These are phyloP conservation scores for Stenocarpella maydis DNA, from an alignment of 2,329 filamentous ascomycete species.

Conservation along the genomic window DNA sequence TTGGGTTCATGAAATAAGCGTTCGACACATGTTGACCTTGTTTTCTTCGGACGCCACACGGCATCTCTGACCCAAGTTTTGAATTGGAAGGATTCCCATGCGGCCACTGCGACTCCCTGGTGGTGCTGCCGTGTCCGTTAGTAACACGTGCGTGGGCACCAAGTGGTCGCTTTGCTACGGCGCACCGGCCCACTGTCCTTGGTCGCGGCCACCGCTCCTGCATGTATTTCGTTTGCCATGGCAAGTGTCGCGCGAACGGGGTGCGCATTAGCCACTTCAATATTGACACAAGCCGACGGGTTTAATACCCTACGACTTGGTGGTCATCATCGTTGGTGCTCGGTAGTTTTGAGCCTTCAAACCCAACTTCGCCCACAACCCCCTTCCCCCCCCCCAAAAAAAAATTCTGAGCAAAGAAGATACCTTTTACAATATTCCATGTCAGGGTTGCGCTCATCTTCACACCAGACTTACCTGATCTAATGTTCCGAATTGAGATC, in stretches of 20 bases:
- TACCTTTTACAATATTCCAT: neutral
- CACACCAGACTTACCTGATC: neutral
- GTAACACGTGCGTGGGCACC: neutral
- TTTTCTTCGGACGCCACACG: conserved; percentile 96
- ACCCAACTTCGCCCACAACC: no score
- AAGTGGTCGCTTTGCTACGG: neutral
- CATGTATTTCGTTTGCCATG: neutral
- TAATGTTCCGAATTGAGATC: neutral
- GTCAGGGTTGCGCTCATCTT: neutral
- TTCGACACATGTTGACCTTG: conserved; percentile 98
- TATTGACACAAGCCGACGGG: conserved; percentile 23
- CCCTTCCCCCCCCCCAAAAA: neutral
- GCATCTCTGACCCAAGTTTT: conserved; percentile 86
- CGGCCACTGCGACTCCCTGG: neutral
- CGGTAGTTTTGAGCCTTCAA: conserved; percentile 29
- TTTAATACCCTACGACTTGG: conserved; percentile 16
- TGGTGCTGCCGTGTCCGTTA: neutral
- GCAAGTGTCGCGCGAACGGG: neutral
- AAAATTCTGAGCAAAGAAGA: neutral
- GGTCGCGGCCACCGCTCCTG: neutral
- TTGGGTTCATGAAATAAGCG: conserved; percentile 93
- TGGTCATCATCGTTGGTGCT: conserved; percentile 27
- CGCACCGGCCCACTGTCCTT: neutral
- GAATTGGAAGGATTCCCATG: conserved; percentile 41
- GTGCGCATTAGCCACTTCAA: neutral